Evolutionary conservation across 495 filamentous ascomycete genomes (phyloP), one percentile per base, ranked within the genome.

Genomic region (Penicillium chermesinum): DNA sequence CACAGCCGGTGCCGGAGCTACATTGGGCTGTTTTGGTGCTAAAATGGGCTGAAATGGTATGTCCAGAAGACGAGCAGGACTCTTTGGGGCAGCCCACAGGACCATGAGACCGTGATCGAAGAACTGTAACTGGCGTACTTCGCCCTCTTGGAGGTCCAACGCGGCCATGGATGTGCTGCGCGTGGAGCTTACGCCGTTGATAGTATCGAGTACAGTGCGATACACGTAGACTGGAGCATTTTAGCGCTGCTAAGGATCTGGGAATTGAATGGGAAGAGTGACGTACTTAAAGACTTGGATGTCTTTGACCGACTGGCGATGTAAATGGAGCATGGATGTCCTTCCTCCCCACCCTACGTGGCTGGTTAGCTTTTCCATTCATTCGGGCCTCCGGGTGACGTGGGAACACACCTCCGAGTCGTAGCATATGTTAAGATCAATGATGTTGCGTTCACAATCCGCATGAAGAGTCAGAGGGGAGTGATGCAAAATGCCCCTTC

Each of bases 141-240:
- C 61, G 15, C 72, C 74, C 22, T 65, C 48, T 15, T 67, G 53
- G 14, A 80, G 47, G 34, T 66, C 58, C 8, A 82, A 44, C 1
- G 63, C 66, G 32, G 71, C 64, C 16, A 72, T 45, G 5, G 71
- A 67, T 13, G 66, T 70, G 22, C 52, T 61, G 38, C 64, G 58
- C 0, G 72, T 72, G 12, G 78, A 75, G 52, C 79, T 83, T 38
- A 83, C 69, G 7, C 80, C 81, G 42, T 79, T 80, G 35, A 67
- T 61, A 3, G 72, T 74, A 30, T 67, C 57, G 10, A 82, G 59
- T 2, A 67, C 55, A 13, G 74, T 62, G n/a, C 74, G 67, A 44
- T 76, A 77, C 27, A 82, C 58, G 43, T 69, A 66, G 18, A 81
- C 76, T 82, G 19, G 30, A 22, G 17, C 18, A 45, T 30, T 3